These are phyloP conservation scores for Oryza nivara DNA, from an alignment of 176 grass and related monocot species.

Conservation along the genomic window DNA sequence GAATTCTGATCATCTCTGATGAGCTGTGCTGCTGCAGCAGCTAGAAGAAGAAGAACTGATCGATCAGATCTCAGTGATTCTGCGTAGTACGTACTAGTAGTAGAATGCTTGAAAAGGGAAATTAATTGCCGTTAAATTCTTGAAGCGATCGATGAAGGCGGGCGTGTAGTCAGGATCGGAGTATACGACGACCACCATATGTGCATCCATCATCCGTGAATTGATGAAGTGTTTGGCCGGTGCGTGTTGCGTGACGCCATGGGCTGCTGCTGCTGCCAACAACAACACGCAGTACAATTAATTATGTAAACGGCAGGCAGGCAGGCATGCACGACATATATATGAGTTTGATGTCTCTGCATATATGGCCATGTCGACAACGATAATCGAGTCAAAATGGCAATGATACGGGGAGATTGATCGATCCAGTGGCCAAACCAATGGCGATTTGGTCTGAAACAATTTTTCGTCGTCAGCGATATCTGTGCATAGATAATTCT, in stretches of 20 bases:
- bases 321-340: background rate
- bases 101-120: background rate
- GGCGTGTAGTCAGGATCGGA: background rate
- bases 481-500: background rate
- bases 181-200: background rate
- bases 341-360: background rate
- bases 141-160: background rate
- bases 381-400: background rate
- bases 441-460: background rate
- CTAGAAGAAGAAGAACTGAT: background rate
- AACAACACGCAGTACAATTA: background rate
- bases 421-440: background rate
- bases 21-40: background rate
- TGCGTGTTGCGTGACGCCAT: background rate
- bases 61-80: background rate
- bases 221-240: background rate
- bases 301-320: background rate
- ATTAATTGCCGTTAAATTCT: background rate
- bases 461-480: background rate
- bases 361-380: background rate
- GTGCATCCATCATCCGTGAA: background rate
- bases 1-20: background rate
- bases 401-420: background rate
- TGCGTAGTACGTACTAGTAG: background rate
- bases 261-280: background rate